Evolutionary conservation across 768 basidiomycete genomes (phyloP), one percentile per base, ranked within the genome.

Genomic region (Tricholoma furcatifolium): DNA sequence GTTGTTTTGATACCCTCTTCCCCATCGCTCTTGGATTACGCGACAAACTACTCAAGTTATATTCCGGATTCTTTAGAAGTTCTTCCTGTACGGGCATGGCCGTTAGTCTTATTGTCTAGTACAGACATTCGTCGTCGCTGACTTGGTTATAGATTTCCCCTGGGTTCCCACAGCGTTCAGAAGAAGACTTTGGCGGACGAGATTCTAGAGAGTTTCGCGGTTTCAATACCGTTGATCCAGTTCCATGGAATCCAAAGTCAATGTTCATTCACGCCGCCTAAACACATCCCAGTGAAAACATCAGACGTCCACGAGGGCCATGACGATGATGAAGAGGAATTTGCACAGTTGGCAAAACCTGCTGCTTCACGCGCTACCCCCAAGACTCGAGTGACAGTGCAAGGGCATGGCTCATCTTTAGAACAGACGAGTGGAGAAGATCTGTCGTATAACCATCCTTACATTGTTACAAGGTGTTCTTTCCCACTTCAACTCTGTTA

Each of bases 401-500:
- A 27, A 27, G 4, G 27, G 27, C 27, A 27, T 27, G 27, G 7
- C 4, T 27, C 27, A 7, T 27, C 27, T 4, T 27, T 27, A 4
- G 27, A 27, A 27, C 27, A 7, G 27, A 27, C 27, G 7, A 27
- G 7, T 7, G 27, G 27, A 7, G 7, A 27, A 27, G 27, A 27
- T 7, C 7, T 27, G 27, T 27, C 27, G 4, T 7, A 27, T 27
- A 27, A 27, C 27, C 70, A 69, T 52, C 71, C 71, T 2, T 68
- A 68, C 31, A 60, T 73, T 27, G 62, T 70, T 11, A 69, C 69
- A 10, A 65, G 69, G 68, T 69, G 23, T 24, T 4, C 36, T 55
- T 43, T 14, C 8, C 20, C 14, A 10, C n/a, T 14, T 32, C 18
- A 21, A 24, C 8, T 32, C 40, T 45, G 34, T 17, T n/a, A 31